phyloP scores from a whole-genome alignment of 441 rosid genomes.

The Daphne laureola region DNA sequence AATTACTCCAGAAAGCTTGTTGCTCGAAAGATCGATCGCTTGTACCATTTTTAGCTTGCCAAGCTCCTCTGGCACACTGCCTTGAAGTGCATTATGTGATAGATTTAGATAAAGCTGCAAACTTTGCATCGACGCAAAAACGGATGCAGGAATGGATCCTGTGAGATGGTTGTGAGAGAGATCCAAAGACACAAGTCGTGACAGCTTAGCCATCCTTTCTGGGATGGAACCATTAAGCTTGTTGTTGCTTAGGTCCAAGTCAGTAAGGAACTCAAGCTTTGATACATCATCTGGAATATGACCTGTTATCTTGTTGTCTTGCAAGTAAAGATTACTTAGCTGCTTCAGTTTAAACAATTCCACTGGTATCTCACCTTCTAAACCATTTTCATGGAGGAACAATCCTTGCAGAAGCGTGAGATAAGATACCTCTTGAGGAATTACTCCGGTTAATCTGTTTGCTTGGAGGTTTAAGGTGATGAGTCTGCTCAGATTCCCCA shows the following conservation, averaged over 20 bases:
- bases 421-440: slow-evolving; percentile 55
- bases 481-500: slow-evolving; percentile 53
- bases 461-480: slow-evolving; percentile 30
- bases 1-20: slow-evolving; percentile 57
- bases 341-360: slow-evolving; percentile 40
- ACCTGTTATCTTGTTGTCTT: slow-evolving; percentile 51
- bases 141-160: slow-evolving; percentile 42
- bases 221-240: slow-evolving; percentile 69
- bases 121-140: slow-evolving; percentile 32
- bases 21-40: slow-evolving; percentile 69
- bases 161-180: slow-evolving; percentile 59
- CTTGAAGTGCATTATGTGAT: slow-evolving; percentile 52
- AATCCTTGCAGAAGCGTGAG: slow-evolving; percentile 70
- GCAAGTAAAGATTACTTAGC: slow-evolving; percentile 41
- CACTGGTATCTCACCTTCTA: slow-evolving; percentile 57
- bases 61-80: slow-evolving; percentile 55
- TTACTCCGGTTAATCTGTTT: slow-evolving; percentile 47
- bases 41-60: slow-evolving; percentile 63
- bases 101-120: slow-evolving; percentile 60
- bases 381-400: slow-evolving; percentile 29
- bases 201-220: slow-evolving; percentile 34
- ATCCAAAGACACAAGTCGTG: slow-evolving; percentile 43
- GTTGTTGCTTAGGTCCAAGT: slow-evolving; percentile 51
- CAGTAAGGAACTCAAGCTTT: slow-evolving; percentile 45
- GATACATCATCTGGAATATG: slow-evolving; percentile 43